Base-by-base conservation (phyloP, 73 alveolate genomes). In the Urostyla sp. region DNA sequence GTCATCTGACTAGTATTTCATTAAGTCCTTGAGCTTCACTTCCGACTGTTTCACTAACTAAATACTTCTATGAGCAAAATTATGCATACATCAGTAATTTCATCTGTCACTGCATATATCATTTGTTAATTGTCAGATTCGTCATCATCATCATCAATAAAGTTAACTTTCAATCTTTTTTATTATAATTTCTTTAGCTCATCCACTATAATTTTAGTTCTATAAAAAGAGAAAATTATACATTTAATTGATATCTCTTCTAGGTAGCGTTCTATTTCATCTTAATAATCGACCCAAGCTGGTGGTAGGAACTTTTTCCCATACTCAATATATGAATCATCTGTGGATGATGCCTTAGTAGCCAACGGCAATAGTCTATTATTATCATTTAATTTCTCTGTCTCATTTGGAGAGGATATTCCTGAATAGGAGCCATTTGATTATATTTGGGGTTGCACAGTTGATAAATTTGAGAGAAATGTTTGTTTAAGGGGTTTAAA, bases 281-380 rank as follows among this genome's bases (percentile, higher is more conserved):
- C 83, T 31, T 69, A 32, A 10, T 46, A 46, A 36, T 69, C 83
- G 4, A 69, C 83, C 83, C 83, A 69, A 10, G 49, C 34, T 6
- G 83, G 83, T 24, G 83, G 83, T 4, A 69, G 20, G 48, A 69
- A 69, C 31, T 69, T 23, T 55, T 69, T 69, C 21, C 83, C 83
- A 32, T 69, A 69, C 48, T 69, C 83, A 1, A 69, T 69, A 1
- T 54, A 48, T 10, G 67, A 46, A 30, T 69, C 83, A 20, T 69
- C 83, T 10, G 52, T 11, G 6, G 63, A 31, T 11, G 67, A 48
- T 1, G 83, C 83, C 38, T 69, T 69, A 5, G 83, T 69, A 2
- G 83, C 44, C 83, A 69, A 46, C n/a, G 69, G 79, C 60, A 63
- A 48, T 40, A 63, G 53, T 40, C 44, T 63, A 20, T 43, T 60